phyloP scores from a whole-genome alignment of 1,284 basidiomycete genomes.

The Papiliotrema fonsecae region DNA sequence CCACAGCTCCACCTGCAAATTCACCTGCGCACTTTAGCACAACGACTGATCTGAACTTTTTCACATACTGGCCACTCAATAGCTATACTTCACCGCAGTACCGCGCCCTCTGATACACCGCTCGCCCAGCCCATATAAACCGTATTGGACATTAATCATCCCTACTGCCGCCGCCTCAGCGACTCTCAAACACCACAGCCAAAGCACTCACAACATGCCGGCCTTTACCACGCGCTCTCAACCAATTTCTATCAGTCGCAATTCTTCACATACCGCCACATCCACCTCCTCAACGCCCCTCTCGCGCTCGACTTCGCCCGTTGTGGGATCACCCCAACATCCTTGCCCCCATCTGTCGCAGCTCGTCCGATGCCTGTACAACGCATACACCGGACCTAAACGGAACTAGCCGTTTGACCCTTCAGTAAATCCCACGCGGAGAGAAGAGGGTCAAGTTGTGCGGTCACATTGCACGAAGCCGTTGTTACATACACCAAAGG shows the following conservation, averaged over 20 bases:
- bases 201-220: not conserved
- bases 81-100: too few species aligned
- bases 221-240: not conserved
- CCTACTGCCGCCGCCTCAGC: not conserved
- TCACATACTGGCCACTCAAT: too few species aligned
- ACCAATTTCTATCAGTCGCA: not conserved
- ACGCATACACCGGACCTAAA: conserved; percentile 14
- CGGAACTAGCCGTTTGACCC: not conserved
- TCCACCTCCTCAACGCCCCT: conserved; percentile 7
- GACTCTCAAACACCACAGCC: not conserved
- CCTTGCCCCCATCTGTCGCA: conserved; percentile 38
- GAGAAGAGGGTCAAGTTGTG: too few species aligned
- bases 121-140: too few species aligned
- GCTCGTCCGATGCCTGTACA: conserved; percentile 31
- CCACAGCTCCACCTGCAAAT: too few species aligned
- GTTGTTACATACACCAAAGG: too few species aligned
- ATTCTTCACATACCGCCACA: not conserved
- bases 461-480: too few species aligned
- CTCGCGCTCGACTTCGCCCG: conserved; percentile 5
- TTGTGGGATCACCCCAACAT: too few species aligned
- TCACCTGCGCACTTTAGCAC: too few species aligned
- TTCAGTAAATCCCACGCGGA: not conserved
- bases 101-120: too few species aligned
- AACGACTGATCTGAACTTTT: too few species aligned
- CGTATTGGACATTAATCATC: too few species aligned